Evolutionary conservation across 179 eudicot genomes (phyloP), one percentile per base, ranked within the genome.

Genomic region (Beta macrorhiza): DNA sequence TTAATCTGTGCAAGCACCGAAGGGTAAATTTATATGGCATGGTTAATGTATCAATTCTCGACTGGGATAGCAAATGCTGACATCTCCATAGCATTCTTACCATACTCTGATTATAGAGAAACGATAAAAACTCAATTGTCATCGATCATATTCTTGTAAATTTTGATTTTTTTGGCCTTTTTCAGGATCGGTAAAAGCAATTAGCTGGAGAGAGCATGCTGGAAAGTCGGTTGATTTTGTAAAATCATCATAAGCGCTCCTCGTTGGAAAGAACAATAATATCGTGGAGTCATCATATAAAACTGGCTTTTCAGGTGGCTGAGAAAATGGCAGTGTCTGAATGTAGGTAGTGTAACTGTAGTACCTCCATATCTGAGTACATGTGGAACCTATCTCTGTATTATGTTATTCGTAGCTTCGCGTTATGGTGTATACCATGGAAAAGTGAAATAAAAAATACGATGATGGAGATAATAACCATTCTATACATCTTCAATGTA

Each of bases 171-270:
- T 29, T 42, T 32, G 29, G 44, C 61, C 2, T 51, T 52, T 74
- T 64, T 74, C 78, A 73, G 83, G 64, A 58, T 47, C 0, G 6
- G 69, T 7, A 13, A 55, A 29, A 29, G 71, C 32, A 13, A 7
- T 9, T 51, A 74, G 74, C 72, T 74, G 47, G 64, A 59, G 49
- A 65, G 57, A 53, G 44, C 25, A 22, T 80, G 29, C 82, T 58
- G 58, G 10, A 47, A 78, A 73, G 76, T 52, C 61, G 10, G 63
- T 17, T 53, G 70, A 74, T 80, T 7, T 16, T 47, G 67, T n/a
- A 10, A 32, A 63, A 45, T 20, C 62, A 73, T 14, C 76, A 7
- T 52, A 52, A 73, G 13, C 37, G 37, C 37, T 72, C 16, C 62
- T 73, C 44, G 13, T 19, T 45, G 74, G 10, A 71, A 47, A 47